Evolutionary conservation across 2,329 filamentous ascomycete species (phyloP), one percentile per base, ranked within the genome.

Genomic region (Aotearoamyces nothofagi): DNA sequence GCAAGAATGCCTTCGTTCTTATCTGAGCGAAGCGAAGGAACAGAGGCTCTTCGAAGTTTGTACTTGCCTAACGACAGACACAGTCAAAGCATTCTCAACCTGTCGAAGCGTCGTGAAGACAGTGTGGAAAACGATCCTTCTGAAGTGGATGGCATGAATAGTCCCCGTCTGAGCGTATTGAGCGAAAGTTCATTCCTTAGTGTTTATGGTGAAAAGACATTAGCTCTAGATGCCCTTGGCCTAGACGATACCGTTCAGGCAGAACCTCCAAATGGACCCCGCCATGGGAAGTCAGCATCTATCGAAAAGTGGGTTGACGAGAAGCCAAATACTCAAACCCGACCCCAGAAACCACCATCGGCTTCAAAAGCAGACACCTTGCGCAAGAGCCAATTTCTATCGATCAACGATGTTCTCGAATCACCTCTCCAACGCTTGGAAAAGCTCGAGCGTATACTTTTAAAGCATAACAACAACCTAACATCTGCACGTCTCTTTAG

Each of bases 111-210:
- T 17, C 52, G 52, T 0, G 63, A 66, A 26, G 58, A 56, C 16
- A 41, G 45, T 2, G 45, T 47, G 9, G 51, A 54, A 14, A 44
- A 32, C 14, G 41, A 47, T 10, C 30, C 22, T 4, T 34, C 35
- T 9, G 30, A 24, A 16, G n/a, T n/a, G n/a, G 37, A 38, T 29
- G 56, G 54, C 24, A 42, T 67, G 33, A 56, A 55, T 15, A 78
- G 71, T 38, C 72, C 73, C 3, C 65, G 61, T 17, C 50, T 78
- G 27, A 78, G 73, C 38, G 57, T 77, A 9, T 49, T 78, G 36
- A 78, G 72, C 38, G 71, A 78, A 46, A 77, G 71, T 44, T 78
- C 72, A 0, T 77, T 78, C 40, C 40, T 66, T 13, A 78, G 72
- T 39, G 56, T 78, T 0, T 78, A 78, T 31, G 72, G 71, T 3